Conservation (phyloP, 2,329 filamentous ascomycete genomes). For the Ceratocystis colombiana region DNA sequence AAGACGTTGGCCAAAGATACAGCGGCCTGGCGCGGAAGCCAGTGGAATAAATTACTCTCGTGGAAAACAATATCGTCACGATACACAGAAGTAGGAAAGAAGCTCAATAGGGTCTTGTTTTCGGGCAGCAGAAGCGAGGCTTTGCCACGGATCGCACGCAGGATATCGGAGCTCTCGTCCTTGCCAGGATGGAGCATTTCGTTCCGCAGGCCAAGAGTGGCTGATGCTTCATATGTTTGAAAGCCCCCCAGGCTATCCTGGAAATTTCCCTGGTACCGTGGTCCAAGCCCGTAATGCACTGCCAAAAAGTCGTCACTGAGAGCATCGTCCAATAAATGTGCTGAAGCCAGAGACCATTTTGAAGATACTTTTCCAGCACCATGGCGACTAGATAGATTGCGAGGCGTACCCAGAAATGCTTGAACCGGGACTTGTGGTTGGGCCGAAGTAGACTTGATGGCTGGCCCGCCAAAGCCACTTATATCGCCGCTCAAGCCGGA, state of each 20-base stretch:
- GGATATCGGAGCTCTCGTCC: conserved; percentile 83
- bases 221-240: conserved; percentile 90
- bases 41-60: conserved; percentile 65
- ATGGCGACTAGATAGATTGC: conserved; percentile 67
- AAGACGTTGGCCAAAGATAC: conserved; percentile 59
- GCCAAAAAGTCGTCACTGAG: conserved; percentile 86
- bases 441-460: not conserved
- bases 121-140: conserved; percentile 76
- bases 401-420: conserved; percentile 85
- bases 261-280: conserved; percentile 88
- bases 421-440: conserved; percentile 40
- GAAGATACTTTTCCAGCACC: conserved; percentile 65
- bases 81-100: conserved; percentile 70
- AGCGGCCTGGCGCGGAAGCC: conserved; percentile 61
- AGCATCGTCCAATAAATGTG: conserved; percentile 76
- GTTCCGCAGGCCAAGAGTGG: conserved; percentile 79
- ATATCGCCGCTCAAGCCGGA: conserved; percentile 43
- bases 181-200: conserved; percentile 83
- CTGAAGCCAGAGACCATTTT: conserved; percentile 80
- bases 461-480: conserved; percentile 12
- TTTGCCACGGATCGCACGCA: conserved; percentile 76
- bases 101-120: conserved; percentile 68
- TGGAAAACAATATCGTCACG: conserved; percentile 70
- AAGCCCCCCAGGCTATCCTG: conserved; percentile 94
- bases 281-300: conserved; percentile 81